Conservation (phyloP, 805 yeast species). For the Saturnispora dispora region DNA sequence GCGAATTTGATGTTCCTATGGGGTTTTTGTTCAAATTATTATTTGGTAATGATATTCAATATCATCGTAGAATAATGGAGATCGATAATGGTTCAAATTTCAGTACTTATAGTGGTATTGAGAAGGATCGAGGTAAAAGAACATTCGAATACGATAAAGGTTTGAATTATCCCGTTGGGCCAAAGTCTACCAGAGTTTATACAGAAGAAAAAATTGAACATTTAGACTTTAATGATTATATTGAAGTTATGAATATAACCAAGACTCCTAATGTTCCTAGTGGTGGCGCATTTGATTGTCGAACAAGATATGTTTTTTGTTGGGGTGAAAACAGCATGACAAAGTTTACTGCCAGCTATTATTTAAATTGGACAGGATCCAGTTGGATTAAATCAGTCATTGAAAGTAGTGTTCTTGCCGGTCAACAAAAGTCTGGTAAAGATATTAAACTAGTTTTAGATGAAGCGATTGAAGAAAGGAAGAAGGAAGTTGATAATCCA, state of each 20-base stretch:
- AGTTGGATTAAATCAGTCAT: slow-evolving; percentile 89
- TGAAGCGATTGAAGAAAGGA: slow-evolving; percentile 13
- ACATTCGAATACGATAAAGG: slow-evolving; percentile 63
- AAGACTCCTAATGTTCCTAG: slow-evolving; percentile 93
- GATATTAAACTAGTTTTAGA: slow-evolving; percentile 27
- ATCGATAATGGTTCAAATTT: slow-evolving; percentile 40
- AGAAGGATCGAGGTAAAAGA: slow-evolving; percentile 30
- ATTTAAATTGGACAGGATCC: slow-evolving; percentile 81
- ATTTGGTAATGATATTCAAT: slow-evolving; percentile 51
- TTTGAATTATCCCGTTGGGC: slow-evolving; percentile 78
- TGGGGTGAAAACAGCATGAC: slow-evolving; percentile 69
- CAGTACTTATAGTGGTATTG: slow-evolving; percentile 31
- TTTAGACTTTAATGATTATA: slow-evolving; percentile 43
- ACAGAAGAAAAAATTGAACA: slow-evolving; percentile 49
- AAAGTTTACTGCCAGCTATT: slow-evolving; percentile 52
- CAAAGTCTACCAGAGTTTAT: slow-evolving; percentile 73
- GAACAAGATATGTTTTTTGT: slow-evolving; percentile 59
- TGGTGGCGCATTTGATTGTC: slow-evolving; percentile 71
- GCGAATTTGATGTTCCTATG: slow-evolving; percentile 56
- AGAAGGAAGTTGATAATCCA: slow-evolving; percentile 1
- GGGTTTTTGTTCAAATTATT: slow-evolving; percentile 64
- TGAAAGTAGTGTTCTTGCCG: slow-evolving; percentile 74
- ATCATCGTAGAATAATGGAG: slow-evolving; percentile 32
- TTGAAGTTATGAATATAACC: slow-evolving; percentile 54
- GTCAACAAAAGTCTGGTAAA: slow-evolving; percentile 58